These are phyloP conservation scores for Canariomyces notabilis DNA, from an alignment of 2,329 filamentous ascomycete genomes.

Conservation along the genomic window DNA sequence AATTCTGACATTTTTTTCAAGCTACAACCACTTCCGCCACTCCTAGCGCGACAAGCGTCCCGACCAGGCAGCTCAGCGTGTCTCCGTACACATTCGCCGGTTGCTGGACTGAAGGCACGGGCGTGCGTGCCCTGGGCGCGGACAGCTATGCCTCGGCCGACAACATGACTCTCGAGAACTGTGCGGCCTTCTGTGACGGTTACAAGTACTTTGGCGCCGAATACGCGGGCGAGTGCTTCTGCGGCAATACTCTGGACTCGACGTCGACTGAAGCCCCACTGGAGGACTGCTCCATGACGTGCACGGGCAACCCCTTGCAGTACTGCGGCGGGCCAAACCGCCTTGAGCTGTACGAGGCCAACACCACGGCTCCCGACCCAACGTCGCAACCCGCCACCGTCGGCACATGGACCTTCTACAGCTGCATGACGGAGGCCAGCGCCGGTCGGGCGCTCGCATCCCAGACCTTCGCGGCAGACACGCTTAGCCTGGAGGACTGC, in stretches of 20 bases:
- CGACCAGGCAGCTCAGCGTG: constrained; percentile 35
- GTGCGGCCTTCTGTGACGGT: constrained; percentile 39
- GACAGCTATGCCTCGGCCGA: constrained; percentile 36
- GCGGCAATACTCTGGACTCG: constrained; percentile 38
- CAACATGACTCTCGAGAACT: constrained; percentile 44
- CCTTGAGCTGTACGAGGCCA: constrained; percentile 26
- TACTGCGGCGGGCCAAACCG: constrained; percentile 35
- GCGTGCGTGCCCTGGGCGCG: constrained; percentile 38
- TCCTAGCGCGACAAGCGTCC: constrained; percentile 28
- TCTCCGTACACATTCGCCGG: constrained; percentile 41
- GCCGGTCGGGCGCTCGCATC: constrained; percentile 33
- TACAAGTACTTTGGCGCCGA: constrained; percentile 47
- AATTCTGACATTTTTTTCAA: neutral
- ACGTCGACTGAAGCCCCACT: constrained; percentile 28
- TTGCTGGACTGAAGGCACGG: constrained; percentile 43
- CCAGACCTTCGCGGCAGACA: constrained; percentile 28
- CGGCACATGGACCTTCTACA: constrained; percentile 29
- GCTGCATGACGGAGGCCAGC: constrained; percentile 36
- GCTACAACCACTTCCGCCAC: constrained; percentile 19
- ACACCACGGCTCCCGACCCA: constrained; percentile 14
- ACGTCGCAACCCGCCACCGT: constrained; percentile 32
- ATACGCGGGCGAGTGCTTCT: constrained; percentile 48
- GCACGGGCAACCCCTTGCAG: constrained; percentile 32
- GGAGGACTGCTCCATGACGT: constrained; percentile 33
- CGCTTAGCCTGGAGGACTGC: constrained; percentile 37